These are phyloP conservation scores for Spathaspora arborariae DNA, from an alignment of 805 yeast species.

Conservation along the genomic window DNA sequence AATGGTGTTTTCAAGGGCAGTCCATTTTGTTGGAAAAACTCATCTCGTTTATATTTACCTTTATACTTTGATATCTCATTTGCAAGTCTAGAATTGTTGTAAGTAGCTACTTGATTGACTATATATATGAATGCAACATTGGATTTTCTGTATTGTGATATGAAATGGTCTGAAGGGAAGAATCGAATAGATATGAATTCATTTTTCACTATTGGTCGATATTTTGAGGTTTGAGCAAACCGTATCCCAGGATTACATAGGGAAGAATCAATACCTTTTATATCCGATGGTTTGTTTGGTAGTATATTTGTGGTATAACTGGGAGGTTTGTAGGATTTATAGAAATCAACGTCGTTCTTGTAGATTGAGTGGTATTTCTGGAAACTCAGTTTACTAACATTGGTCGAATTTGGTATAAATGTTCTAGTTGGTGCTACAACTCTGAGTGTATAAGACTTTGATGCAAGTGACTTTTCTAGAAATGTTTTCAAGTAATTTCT, in stretches of 20 bases:
- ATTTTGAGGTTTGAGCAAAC: conserved; percentile 6
- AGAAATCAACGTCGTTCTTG: conserved; percentile 7
- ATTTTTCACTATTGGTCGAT: conserved; percentile 15
- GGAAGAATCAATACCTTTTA: conserved; percentile 28
- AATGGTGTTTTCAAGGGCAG: conserved; percentile 33
- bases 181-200: conserved; percentile 24
- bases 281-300: conserved; percentile 29
- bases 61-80: conserved; percentile 18
- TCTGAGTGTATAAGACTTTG: background rate
- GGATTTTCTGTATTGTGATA: conserved; percentile 31
- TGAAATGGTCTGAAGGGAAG: conserved; percentile 25
- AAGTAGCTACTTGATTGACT: conserved; percentile 21
- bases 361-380: conserved; percentile 1
- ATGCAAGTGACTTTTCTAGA: background rate
- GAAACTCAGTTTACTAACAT: background rate
- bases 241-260: conserved; percentile 14
- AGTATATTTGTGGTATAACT: conserved; percentile 11
- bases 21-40: conserved; percentile 20
- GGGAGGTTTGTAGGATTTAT: conserved; percentile 6
- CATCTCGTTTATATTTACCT: conserved; percentile 22
- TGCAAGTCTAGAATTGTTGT: conserved; percentile 25
- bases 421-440: background rate
- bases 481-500: background rate
- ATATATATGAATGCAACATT: conserved; percentile 34
- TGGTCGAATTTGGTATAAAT: background rate